A percentile compares a stretch with the other conserved stretches of the same genome.
phyloP scores from a whole-genome alignment of 106 monocot species.

The Triglochin maritima region DNA sequence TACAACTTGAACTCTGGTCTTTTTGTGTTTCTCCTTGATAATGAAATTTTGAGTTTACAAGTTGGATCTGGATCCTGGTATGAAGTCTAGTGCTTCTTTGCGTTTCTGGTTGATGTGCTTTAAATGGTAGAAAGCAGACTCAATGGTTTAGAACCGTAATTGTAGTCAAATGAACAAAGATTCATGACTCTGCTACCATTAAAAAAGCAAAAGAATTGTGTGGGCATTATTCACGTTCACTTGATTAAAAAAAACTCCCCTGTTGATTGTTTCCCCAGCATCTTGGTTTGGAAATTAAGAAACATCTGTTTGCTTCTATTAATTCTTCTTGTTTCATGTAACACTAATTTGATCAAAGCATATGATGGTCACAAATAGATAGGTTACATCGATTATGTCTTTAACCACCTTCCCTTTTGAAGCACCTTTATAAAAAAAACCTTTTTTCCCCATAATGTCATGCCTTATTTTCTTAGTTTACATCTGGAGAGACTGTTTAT shows the following conservation, averaged over 20 bases:
- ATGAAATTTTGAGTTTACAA: no score
- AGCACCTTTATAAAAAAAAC: no score
- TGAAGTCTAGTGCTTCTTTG: background rate
- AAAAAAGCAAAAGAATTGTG: no score
- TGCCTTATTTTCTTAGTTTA: conserved; percentile 34
- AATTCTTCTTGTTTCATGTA: background rate
- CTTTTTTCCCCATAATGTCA: background rate
- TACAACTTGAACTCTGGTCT: no score
- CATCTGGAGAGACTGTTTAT: conserved; percentile 64
- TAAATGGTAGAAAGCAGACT: background rate
- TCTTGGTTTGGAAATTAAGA: background rate
- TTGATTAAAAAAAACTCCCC: background rate
- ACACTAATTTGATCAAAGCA: no score
- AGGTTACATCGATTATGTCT: no score
- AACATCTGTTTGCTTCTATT: background rate
- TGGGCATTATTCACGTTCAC: background rate
- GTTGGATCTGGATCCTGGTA: no score
- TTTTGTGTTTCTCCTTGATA: no score
- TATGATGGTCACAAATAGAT: no score
- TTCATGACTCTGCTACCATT: background rate
- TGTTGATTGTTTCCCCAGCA: background rate
- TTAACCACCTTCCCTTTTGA: no score
- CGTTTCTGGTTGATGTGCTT: background rate
- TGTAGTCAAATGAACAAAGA: background rate
- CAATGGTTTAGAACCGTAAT: background rate